phyloP scores from a whole-genome alignment of 768 basidiomycete species.

The Kwoniella dejecticola region DNA sequence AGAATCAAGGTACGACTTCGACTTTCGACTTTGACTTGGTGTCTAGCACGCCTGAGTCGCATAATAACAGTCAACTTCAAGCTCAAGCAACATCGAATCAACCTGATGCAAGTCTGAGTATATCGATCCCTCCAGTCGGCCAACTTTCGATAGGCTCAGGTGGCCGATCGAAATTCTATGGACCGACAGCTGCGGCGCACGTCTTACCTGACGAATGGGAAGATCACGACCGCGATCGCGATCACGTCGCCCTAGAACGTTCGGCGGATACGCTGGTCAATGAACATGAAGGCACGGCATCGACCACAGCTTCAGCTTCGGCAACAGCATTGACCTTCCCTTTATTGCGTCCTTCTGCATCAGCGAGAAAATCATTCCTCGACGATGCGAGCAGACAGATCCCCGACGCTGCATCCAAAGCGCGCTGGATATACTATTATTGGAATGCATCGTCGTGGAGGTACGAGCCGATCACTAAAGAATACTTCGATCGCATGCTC shows the following conservation, averaged over 20 bases:
- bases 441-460: background rate
- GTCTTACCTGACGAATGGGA: constrained; percentile 1
- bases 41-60: too few relatives aligned
- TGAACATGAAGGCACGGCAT: too few relatives aligned
- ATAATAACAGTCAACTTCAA: background rate
- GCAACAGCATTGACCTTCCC: background rate
- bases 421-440: background rate
- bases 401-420: background rate
- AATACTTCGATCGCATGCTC: background rate
- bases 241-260: background rate
- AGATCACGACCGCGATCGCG: background rate
- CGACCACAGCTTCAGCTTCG: background rate
- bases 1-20: too few relatives aligned
- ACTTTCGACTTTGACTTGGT: too few relatives aligned
- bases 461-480: background rate
- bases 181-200: background rate
- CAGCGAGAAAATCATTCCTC: background rate
- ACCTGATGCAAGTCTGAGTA: too few relatives aligned
- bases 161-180: background rate
- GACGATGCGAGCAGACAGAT: background rate
- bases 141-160: background rate
- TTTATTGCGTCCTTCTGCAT: background rate
- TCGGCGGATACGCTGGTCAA: background rate
- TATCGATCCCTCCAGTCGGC: background rate
- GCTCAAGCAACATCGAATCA: background rate